Evolutionary conservation across 352 stramenopile genomes (phyloP).

Genomic region (Phytophthora foliorum): DNA sequence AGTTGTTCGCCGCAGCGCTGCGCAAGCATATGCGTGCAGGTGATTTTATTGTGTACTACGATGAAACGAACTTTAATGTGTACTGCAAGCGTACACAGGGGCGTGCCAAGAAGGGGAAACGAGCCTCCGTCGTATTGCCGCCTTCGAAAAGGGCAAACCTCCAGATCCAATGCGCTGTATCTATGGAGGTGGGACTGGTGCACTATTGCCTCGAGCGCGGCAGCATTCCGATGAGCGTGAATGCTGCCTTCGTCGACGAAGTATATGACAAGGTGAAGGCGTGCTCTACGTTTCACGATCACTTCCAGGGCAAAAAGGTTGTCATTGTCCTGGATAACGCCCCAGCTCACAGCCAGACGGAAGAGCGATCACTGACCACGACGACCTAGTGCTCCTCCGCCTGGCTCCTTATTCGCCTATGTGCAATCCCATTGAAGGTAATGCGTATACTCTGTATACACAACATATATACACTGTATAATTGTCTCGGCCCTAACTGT

Average conservation of each 20-base stretch:
- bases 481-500: too few relatives aligned
- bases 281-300: not conserved
- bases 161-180: slow-evolving; percentile 16
- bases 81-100: slow-evolving; percentile 12
- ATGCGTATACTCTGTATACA: too few relatives aligned
- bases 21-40: not conserved
- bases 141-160: slow-evolving; percentile 10
- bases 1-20: slow-evolving; percentile 1
- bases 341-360: slow-evolving; percentile 10
- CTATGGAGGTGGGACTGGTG: not conserved
- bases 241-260: slow-evolving; percentile 9
- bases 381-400: slow-evolving; percentile 15
- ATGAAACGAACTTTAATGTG: slow-evolving; percentile 27
- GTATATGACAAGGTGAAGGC: slow-evolving; percentile 5
- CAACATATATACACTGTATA: too few relatives aligned
- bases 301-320: slow-evolving; percentile 1
- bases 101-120: not conserved
- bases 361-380: not conserved
- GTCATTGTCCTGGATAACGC: slow-evolving; percentile 17
- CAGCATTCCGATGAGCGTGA: slow-evolving; percentile 13
- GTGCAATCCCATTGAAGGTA: slow-evolving; percentile 29
- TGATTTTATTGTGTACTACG: slow-evolving; percentile 9
- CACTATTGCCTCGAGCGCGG: not conserved
- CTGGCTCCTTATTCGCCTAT: slow-evolving; percentile 18
- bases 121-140: not conserved